Evolutionary conservation across 2,329 filamentous ascomycete genomes (phyloP).

Genomic region (Fusarium irregulare): DNA sequence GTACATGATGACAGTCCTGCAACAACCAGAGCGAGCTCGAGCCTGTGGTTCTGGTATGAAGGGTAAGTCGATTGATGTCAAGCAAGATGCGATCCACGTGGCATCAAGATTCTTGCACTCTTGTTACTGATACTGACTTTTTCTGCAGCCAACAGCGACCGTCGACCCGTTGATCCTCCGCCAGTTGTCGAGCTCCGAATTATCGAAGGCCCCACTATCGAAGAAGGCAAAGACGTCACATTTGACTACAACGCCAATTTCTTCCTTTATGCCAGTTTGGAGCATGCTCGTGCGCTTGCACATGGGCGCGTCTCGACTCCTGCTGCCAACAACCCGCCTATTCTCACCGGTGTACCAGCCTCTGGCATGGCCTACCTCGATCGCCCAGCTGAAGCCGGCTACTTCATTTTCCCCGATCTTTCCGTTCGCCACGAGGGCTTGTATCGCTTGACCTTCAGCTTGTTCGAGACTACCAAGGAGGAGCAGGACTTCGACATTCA

Average conservation of each 20-base stretch:
- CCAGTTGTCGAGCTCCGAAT: conserved; percentile 93
- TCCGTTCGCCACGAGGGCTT: conserved; percentile 95
- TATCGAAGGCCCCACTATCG: conserved; percentile 75
- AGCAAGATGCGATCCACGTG: background rate
- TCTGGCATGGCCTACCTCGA: conserved; percentile 97
- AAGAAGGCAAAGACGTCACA: conserved; percentile 76
- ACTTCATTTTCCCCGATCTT: conserved; percentile 97
- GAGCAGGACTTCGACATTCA: conserved; percentile 78
- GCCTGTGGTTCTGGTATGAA: conserved; percentile 96
- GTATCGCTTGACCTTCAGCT: conserved; percentile 89
- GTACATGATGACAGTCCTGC: conserved; percentile 87
- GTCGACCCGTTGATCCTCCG: conserved; percentile 91
- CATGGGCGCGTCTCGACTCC: conserved; percentile 78
- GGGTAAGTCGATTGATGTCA: conserved; percentile 67
- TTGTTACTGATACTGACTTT: conserved; percentile 26
- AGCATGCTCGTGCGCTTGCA: conserved; percentile 85
- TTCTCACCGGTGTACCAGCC: conserved; percentile 92
- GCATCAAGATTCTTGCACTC: background rate
- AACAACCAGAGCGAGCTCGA: conserved; percentile 93
- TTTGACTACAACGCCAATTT: conserved; percentile 97
- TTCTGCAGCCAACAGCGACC: conserved; percentile 66
- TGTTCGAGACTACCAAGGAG: conserved; percentile 95
- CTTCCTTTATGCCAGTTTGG: conserved; percentile 93
- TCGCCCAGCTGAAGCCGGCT: conserved; percentile 81
- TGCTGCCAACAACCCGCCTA: conserved; percentile 78